These are phyloP conservation scores for Torrubiellomyces zombiae DNA, from an alignment of 2,329 filamentous ascomycete genomes.

Conservation along the genomic window DNA sequence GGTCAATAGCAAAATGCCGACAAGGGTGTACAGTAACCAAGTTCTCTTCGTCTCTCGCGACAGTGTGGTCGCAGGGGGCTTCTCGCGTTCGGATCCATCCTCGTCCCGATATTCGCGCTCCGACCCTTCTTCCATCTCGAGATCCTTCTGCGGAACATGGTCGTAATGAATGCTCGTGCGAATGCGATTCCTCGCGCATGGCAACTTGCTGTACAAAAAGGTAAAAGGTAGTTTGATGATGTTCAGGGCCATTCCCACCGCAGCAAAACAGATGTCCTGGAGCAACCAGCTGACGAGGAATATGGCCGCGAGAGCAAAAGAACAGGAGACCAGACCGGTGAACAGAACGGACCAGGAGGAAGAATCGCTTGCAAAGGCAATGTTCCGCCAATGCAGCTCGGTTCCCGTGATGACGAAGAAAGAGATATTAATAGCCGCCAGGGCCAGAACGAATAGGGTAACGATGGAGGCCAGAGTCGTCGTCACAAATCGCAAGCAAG, in stretches of 20 bases:
- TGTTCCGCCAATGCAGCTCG: slow-evolving; percentile 14
- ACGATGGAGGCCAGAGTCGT: slow-evolving; percentile 8
- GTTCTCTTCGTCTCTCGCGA: slow-evolving; percentile 1
- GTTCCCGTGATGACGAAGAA: slow-evolving; percentile 15
- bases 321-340: slow-evolving; percentile 9
- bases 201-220: slow-evolving; percentile 5
- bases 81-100: slow-evolving; percentile 1
- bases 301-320: slow-evolving; percentile 4
- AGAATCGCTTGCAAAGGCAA: slow-evolving; percentile 10
- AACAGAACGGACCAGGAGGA: slow-evolving; percentile 10
- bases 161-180: slow-evolving; percentile 2
- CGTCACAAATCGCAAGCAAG: slow-evolving; percentile 7
- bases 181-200: slow-evolving; percentile 2
- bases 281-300: slow-evolving; percentile 7
- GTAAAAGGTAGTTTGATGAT: slow-evolving; percentile 7
- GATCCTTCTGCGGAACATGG: slow-evolving; percentile 5
- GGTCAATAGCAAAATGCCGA: slow-evolving; percentile 10
- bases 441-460: slow-evolving; percentile 8
- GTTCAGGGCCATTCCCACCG: slow-evolving; percentile 7
- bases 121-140: slow-evolving; percentile 5
- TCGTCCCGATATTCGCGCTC: slow-evolving; percentile 5
- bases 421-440: slow-evolving; percentile 10
- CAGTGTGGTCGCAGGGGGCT: background rate
- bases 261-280: slow-evolving; percentile 8
- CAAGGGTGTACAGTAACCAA: slow-evolving; percentile 7